These are phyloP conservation scores for Alisma plantagoaquatica DNA, from an alignment of 106 monocot species.

Conservation along the genomic window DNA sequence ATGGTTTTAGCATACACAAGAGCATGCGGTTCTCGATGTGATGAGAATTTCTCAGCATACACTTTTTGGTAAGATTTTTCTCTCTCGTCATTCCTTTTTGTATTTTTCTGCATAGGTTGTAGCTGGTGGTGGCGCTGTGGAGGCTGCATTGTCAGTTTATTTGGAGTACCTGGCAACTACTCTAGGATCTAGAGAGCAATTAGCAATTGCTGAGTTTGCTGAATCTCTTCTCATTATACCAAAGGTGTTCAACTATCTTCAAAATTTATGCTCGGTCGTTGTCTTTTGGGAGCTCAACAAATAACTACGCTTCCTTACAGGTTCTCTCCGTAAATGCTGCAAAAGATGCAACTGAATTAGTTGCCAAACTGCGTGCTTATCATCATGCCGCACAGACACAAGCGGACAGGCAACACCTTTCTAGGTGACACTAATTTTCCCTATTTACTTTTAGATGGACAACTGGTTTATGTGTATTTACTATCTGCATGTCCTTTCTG, in stretches of 20 bases:
- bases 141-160: constrained; percentile 24
- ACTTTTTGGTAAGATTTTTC: too few species aligned
- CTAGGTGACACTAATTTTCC: too few species aligned
- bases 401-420: constrained; percentile 92
- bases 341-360: constrained; percentile 92
- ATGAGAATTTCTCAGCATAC: too few species aligned
- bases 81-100: too few species aligned
- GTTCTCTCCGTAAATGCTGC: constrained; percentile 98
- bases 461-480: too few species aligned
- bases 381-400: constrained; percentile 91
- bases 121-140: constrained; percentile 28
- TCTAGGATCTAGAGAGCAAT: constrained; percentile 23
- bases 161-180: constrained; percentile 24
- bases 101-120: too few species aligned
- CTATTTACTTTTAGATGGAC: too few species aligned
- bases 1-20: too few species aligned
- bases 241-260: constrained; percentile 15
- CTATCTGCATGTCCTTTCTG: too few species aligned
- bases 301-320: constrained; percentile 19
- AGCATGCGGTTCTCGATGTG: too few species aligned
- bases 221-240: constrained; percentile 25
- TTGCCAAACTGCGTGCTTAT: constrained; percentile 92
- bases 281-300: too few species aligned
- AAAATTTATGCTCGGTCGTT: too few species aligned
- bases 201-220: constrained; percentile 26